phyloP scores from a whole-genome alignment of 441 rosid genomes.

The Flueggea neowawraea region DNA sequence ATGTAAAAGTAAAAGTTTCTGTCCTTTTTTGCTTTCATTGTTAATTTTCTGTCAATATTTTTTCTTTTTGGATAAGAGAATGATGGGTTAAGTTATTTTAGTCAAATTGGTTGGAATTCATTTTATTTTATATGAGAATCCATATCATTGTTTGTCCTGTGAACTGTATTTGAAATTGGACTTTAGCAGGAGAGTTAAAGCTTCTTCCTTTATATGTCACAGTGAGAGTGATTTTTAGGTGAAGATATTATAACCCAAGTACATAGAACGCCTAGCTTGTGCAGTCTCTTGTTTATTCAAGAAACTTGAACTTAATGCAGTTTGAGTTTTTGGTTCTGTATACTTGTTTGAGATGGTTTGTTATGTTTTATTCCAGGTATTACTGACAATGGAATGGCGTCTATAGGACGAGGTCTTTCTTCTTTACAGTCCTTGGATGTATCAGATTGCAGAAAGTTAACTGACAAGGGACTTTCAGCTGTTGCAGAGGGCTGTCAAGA shows the following conservation, averaged over 20 bases:
- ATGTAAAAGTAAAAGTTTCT: constrained; percentile 62
- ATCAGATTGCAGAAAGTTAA: constrained; percentile 74
- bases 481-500: constrained; percentile 78
- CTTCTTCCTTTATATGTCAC: no score
- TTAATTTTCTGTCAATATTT: background rate
- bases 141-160: no score
- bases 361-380: constrained; percentile 42
- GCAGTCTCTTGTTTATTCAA: no score
- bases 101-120: no score
- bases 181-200: no score
- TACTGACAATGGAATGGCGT: constrained; percentile 68
- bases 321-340: background rate
- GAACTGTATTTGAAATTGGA: no score
- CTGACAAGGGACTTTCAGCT: constrained; percentile 74
- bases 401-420: constrained; percentile 64
- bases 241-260: no score
- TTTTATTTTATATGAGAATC: no score
- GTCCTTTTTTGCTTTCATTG: background rate
- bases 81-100: no score
- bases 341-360: background rate
- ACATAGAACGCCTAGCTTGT: no score
- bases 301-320: background rate
- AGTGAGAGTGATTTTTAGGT: no score
- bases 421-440: constrained; percentile 79
- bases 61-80: no score